Percentiles rank a stretch among this genome's conserved stretches.
Evolutionary conservation across 2,329 filamentous ascomycete genomes (phyloP).

Genomic region (Microthyrium microscopicum): DNA sequence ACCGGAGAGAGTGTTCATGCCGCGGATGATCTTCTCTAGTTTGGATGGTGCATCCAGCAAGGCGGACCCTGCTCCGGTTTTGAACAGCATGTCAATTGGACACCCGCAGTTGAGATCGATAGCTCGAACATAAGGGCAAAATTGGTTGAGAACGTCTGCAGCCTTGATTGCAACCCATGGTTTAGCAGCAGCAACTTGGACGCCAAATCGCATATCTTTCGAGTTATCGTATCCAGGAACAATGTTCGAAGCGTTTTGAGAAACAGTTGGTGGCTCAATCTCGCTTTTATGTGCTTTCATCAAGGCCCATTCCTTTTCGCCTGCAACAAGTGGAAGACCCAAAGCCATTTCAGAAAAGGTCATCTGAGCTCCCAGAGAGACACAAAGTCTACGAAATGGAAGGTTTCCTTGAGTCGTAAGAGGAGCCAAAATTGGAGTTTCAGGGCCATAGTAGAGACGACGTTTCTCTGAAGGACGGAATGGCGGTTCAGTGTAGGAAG

Average conservation of each 20-base stretch:
- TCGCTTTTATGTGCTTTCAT: constrained; percentile 86
- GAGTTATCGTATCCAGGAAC: constrained; percentile 67
- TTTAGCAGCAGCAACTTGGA: constrained; percentile 83
- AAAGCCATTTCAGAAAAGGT: constrained; percentile 99
- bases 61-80: constrained; percentile 75
- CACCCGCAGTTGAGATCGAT: constrained; percentile 96
- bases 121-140: constrained; percentile 69
- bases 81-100: constrained; percentile 86
- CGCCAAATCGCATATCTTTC: constrained; percentile 75
- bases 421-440: constrained; percentile 86
- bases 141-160: constrained; percentile 60
- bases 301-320: constrained; percentile 88
- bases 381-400: constrained; percentile 80
- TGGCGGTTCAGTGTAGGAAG: constrained; percentile 69
- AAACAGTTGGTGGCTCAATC: constrained; percentile 40
- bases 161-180: constrained; percentile 82
- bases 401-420: constrained; percentile 94
- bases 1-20: constrained; percentile 87
- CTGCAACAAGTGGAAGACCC: constrained; percentile 75
- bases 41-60: constrained; percentile 79
- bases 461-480: constrained; percentile 88
- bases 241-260: constrained; percentile 30
- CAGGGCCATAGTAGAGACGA: constrained; percentile 78
- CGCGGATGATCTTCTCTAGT: constrained; percentile 82
- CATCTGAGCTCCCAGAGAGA: constrained; percentile 73